Evolutionary conservation across 1,139 yeast species (phyloP), one percentile per base, ranked within the genome.

Genomic region (Yamadazyma triangularis): DNA sequence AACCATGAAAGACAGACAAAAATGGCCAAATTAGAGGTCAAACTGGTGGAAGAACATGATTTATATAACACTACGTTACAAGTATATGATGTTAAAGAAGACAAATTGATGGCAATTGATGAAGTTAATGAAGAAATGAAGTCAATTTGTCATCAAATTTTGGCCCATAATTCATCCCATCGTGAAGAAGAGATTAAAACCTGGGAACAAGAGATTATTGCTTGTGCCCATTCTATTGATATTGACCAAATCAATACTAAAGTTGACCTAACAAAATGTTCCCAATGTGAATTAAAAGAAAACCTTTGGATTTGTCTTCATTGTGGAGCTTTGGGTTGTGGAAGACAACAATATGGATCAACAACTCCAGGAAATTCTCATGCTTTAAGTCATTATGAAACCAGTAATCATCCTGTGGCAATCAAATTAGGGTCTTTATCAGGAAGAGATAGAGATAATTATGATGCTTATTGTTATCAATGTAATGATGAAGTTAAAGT

Each of bases 291-390:
- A 0, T 62, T 77, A n/a, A 51, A 59, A 8, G 79, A 78, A 18
- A 86, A 86, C 53, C 60, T 88, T 16, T 89, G 97, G 97, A 80
- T 87, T 8, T 89, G 97, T 56, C 62, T 89, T 23, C 77, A 86
- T 11, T 89, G 97, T 61, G 96, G 97, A 0, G 75, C 78, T 40
- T 66, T 87, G 18, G 96, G 96, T 0, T 89, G 97, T 60, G 94
- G 95, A 10, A 70, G 99, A 42, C 79, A 79, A 23, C 98, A 91
- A 55, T 86, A 84, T 49, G 98, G 97, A 20, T 62, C 70, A 10
- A 80, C 87, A n/a, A 76, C 87, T 19, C 79, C 85, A 15, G 99
- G 99, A 4, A 79, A 89, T 48, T 81, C 95, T 0, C 98, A 91
- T 55, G 97, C 95, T 0, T 61, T 91, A 42, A 56, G 57, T 1